Conservation (phyloP, 345 rosid species). For the Citrus maxima region DNA sequence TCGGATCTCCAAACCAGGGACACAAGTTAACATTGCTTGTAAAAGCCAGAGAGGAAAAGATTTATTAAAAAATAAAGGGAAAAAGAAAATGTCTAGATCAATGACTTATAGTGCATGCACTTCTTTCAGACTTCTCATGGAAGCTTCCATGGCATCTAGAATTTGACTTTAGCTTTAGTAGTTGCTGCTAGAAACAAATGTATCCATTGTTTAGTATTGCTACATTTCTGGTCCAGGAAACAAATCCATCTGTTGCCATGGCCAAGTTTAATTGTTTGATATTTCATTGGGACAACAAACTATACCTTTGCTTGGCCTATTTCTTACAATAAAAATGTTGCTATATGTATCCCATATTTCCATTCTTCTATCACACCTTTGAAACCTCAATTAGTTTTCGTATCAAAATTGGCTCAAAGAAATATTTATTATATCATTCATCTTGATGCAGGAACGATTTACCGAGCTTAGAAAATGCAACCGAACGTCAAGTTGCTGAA, state of each 20-base stretch:
- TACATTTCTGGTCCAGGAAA: neutral
- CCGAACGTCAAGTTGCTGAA: constrained; percentile 1
- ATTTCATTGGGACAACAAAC: neutral
- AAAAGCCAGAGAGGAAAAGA: neutral
- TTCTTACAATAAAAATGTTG: neutral
- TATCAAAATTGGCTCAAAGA: neutral
- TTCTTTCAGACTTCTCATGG: neutral
- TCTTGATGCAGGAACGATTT: constrained; percentile 9
- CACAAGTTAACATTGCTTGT: neutral
- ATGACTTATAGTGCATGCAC: neutral
- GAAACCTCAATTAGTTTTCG: neutral
- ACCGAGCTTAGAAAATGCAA: neutral
- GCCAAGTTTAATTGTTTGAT: neutral
- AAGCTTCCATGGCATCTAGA: neutral
- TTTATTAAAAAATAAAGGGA: neutral
- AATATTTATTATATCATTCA: neutral
- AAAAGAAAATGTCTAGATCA: neutral
- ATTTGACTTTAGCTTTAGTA: neutral
- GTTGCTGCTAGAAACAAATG: neutral
- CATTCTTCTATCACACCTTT: neutral
- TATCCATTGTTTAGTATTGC: neutral
- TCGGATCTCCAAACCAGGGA: neutral
- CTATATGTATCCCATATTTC: neutral
- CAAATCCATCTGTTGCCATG: neutral
- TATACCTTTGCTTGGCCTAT: neutral